A percentile compares a stretch with the other conserved stretches of the same genome.
These are phyloP conservation scores for Kluyveromyces lactis DNA, from an alignment of 805 yeast species.

Conservation along the genomic window DNA sequence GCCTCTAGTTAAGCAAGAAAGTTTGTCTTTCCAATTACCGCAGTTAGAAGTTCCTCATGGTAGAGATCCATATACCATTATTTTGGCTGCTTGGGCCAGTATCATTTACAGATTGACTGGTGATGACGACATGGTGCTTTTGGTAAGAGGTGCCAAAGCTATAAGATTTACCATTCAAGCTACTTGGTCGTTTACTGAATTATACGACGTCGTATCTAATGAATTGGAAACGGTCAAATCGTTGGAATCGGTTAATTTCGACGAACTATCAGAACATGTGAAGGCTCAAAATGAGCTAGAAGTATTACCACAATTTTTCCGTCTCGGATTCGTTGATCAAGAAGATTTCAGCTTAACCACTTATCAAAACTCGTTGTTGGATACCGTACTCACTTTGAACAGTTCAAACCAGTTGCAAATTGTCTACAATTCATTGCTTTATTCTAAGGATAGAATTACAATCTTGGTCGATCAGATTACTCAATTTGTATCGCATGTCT, in stretches of 20 bases:
- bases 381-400: slow-evolving; percentile 34
- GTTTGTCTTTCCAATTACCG: slow-evolving; percentile 28
- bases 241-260: slow-evolving; percentile 35
- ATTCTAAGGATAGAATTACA: slow-evolving; percentile 57
- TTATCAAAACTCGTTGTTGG: slow-evolving; percentile 33
- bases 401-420: slow-evolving; percentile 15
- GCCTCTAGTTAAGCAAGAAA: slow-evolving; percentile 55
- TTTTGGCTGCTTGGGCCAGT: slow-evolving; percentile 59
- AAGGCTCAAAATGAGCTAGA: slow-evolving; percentile 44
- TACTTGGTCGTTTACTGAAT: slow-evolving; percentile 42
- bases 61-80: slow-evolving; percentile 37
- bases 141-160: slow-evolving; percentile 39
- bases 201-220: slow-evolving; percentile 37
- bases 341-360: slow-evolving; percentile 32
- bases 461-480: slow-evolving; percentile 66
- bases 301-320: slow-evolving; percentile 54
- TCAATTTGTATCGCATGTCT: slow-evolving; percentile 39
- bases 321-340: slow-evolving; percentile 34
- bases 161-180: slow-evolving; percentile 56
- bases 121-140: slow-evolving; percentile 87
- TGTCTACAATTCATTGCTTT: slow-evolving; percentile 67
- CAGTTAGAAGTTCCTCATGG: slow-evolving; percentile 24
- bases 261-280: slow-evolving; percentile 46
- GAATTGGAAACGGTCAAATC: slow-evolving; percentile 32
- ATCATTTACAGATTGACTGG: slow-evolving; percentile 78